Evolutionary conservation across 1,284 basidiomycete species (phyloP).

Genomic region (Ceratobasidium sp.): DNA sequence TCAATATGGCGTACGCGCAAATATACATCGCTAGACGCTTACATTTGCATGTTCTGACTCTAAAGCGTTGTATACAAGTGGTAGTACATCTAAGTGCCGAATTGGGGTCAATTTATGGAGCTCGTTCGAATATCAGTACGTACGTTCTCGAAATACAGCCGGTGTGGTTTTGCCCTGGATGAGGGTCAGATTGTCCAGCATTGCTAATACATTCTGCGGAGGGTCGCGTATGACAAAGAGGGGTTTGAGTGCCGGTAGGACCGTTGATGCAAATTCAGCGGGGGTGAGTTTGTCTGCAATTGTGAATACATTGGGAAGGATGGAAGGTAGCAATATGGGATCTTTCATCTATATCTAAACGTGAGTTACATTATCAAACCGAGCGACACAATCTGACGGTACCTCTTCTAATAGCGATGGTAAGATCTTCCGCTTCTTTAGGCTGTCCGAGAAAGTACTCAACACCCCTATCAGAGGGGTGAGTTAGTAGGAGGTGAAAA

Average conservation of each 20-base stretch:
- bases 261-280: constrained; percentile 84
- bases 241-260: constrained; percentile 91
- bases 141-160: constrained; percentile 88
- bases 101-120: background rate
- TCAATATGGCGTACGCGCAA: background rate
- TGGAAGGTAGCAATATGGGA: constrained; percentile 90
- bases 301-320: constrained; percentile 97
- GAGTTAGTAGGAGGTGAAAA: no score
- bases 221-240: constrained; percentile 94
- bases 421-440: constrained; percentile 92
- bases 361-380: background rate
- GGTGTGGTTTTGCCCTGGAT: constrained; percentile 94
- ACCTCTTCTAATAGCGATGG: constrained; percentile 95
- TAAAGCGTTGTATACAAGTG: constrained; percentile 94
- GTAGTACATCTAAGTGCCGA: constrained; percentile 82
- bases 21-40: constrained; percentile 52
- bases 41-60: constrained; percentile 91
- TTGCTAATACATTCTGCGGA: constrained; percentile 94
- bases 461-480: constrained; percentile 67
- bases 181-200: constrained; percentile 90
- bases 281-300: constrained; percentile 87
- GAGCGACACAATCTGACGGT: constrained; percentile 51
- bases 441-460: constrained; percentile 87
- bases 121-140: constrained; percentile 54
- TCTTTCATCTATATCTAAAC: constrained; percentile 85